These are phyloP conservation scores for Hydnomerulius pinastri DNA, from an alignment of 768 basidiomycete species.

Conservation along the genomic window DNA sequence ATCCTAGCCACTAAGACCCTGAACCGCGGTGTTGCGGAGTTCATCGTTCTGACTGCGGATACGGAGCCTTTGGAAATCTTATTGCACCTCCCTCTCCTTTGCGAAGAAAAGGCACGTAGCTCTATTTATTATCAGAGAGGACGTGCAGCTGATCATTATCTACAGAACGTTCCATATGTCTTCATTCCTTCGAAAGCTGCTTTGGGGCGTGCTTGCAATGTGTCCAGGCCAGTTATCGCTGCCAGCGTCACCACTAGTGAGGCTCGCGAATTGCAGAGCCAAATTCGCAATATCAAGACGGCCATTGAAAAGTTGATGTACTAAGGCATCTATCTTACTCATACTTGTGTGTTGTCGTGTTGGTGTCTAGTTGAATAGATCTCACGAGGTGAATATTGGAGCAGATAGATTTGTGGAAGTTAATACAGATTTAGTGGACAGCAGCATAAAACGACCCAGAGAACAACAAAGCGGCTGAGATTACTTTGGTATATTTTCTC, in stretches of 20 bases:
- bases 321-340: constrained; percentile 22
- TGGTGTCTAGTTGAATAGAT: constrained; percentile 12
- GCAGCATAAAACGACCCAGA: background rate
- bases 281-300: constrained; percentile 85
- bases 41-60: constrained; percentile 95
- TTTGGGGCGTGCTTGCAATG: constrained; percentile 93
- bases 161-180: constrained; percentile 93
- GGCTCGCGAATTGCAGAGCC: constrained; percentile 84
- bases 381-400: background rate
- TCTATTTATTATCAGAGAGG: background rate
- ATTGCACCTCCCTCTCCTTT: constrained; percentile 93
- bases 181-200: constrained; percentile 96
- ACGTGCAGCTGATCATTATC: background rate
- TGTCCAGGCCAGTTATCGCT: constrained; percentile 92
- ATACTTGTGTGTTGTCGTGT: constrained; percentile 1
- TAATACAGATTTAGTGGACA: background rate
- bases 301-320: constrained; percentile 72
- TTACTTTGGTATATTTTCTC: constrained; percentile 87
- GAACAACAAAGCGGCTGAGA: background rate
- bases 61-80: constrained; percentile 98
- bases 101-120: constrained; percentile 88
- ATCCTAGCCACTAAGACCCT: constrained; percentile 90
- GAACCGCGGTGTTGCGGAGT: constrained; percentile 96
- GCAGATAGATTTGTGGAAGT: background rate
- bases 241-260: constrained; percentile 97